These are phyloP conservation scores for Xylariaceae sp. DNA, from an alignment of 2,329 filamentous ascomycete genomes.

Conservation along the genomic window DNA sequence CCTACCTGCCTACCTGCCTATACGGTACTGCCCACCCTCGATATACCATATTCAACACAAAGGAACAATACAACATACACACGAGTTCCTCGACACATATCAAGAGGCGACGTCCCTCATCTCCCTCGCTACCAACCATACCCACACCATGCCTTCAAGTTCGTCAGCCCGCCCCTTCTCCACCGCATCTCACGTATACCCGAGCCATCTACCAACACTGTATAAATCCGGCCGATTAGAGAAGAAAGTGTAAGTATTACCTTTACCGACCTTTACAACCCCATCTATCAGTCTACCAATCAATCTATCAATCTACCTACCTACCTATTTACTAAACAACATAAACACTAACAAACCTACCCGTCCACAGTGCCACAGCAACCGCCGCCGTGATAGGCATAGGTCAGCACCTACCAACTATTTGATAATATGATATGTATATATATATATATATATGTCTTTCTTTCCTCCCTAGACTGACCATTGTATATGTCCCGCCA, in stretches of 20 bases:
- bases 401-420: conserved; percentile 21
- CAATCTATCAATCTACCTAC: neutral
- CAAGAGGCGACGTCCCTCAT: neutral
- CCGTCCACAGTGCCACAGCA: conserved; percentile 28
- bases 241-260: conserved; percentile 22
- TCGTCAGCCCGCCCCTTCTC: conserved; percentile 24
- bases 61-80: neutral
- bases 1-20: too few species aligned
- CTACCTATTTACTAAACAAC: neutral
- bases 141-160: conserved; percentile 14
- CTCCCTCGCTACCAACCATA: neutral
- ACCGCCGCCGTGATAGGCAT: conserved; percentile 31
- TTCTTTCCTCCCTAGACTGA: neutral
- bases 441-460: too few species aligned
- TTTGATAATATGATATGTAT: too few species aligned
- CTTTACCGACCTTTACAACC: too few species aligned
- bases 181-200: conserved; percentile 28
- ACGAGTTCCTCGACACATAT: neutral
- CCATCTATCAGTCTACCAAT: too few species aligned
- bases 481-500: neutral
- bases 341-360: conserved; percentile 12
- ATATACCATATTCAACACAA: too few species aligned
- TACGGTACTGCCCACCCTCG: too few species aligned
- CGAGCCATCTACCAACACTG: conserved; percentile 28
- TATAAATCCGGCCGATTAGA: conserved; percentile 27